Evolutionary conservation across 352 stramenopile species (phyloP).

Genomic region (Saprolegnia diclina): DNA sequence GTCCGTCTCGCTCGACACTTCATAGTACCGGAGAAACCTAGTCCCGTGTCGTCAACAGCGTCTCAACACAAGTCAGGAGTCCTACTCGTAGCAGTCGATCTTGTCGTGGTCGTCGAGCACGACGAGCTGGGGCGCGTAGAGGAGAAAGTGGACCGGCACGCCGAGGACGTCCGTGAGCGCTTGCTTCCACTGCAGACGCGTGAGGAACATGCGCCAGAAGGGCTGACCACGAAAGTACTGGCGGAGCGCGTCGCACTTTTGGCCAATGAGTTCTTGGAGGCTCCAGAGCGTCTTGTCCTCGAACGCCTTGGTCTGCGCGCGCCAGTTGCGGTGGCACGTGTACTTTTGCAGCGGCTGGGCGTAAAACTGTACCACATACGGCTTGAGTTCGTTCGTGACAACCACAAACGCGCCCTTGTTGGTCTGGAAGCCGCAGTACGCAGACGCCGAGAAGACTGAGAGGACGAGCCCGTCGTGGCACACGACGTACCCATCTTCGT

Average conservation of each 20-base stretch:
- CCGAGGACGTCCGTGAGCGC: constrained; percentile 31
- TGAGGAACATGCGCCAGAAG: constrained; percentile 38
- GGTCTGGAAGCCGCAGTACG: constrained; percentile 87
- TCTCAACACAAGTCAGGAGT: neutral
- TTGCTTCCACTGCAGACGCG: constrained; percentile 66
- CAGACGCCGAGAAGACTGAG: constrained; percentile 90
- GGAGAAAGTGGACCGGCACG: constrained; percentile 20
- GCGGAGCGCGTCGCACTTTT: constrained; percentile 58
- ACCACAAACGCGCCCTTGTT: constrained; percentile 84
- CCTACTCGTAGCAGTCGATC: constrained; percentile 17
- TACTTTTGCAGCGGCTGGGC: constrained; percentile 74
- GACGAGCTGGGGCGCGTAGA: constrained; percentile 21
- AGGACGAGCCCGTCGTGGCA: constrained; percentile 79
- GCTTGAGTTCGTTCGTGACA: constrained; percentile 75
- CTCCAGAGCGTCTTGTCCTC: constrained; percentile 74
- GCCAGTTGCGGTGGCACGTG: constrained; percentile 35
- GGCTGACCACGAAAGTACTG: constrained; percentile 45
- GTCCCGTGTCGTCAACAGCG: neutral
- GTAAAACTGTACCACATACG: constrained; percentile 89
- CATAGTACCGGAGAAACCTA: constrained; percentile 14
- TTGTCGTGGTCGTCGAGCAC: neutral
- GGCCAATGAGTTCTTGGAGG: constrained; percentile 68
- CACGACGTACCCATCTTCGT: constrained; percentile 87
- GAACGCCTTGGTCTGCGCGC: constrained; percentile 63
- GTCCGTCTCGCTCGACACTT: constrained; percentile 15